Base-by-base conservation (phyloP, 257 asterid genomes). In the Plectranthus barbatus region DNA sequence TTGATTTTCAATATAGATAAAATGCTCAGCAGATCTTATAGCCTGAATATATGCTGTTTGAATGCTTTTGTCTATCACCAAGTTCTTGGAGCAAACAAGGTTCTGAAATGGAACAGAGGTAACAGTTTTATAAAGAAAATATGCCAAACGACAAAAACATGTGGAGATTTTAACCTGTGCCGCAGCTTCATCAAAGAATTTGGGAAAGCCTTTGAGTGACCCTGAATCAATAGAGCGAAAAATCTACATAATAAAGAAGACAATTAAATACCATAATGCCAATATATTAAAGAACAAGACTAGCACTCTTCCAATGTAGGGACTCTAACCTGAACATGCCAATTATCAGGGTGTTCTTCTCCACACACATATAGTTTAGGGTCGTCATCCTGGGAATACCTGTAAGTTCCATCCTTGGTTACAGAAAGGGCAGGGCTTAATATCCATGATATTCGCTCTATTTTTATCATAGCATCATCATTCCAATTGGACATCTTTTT, bases 151-250 rank as follows among this genome's bases (percentile, higher is more conserved):
- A 48, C 42, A 41, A 54, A 59, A 18, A 41, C 26, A 50, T 49
- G 36, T 45, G 44, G 37, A 67, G 15, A 61, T 26, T 64, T 42
- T 69, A 54, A 87, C 96, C 93, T 80, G 91, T 60, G 73, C 72
- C 64, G 78, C 72, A 44, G 87, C 89, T 53, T 54, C 83, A 72
- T 85, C 84, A 58, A 40, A 60, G 41, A 56, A 70, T 66, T 84
- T 87, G 49, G 96, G 96, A 56, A 87, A 87, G 48, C 97, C 97
- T 74, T 77, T 81, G 53, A 82, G 73, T 26, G 97, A 87, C 39
- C 96, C 97, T 18, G 97, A 91, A 75, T 91, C 97, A 13, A 91
- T 91, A 67, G 97, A 91, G 68, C 97, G 87, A 76, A 91, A 91
- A 57, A 91, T 82, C 97, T 91, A 83, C 34, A 72, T 52, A 68